Evolutionary conservation across 2,329 filamentous ascomycete species (phyloP).

Genomic region (Alternaria panax): DNA sequence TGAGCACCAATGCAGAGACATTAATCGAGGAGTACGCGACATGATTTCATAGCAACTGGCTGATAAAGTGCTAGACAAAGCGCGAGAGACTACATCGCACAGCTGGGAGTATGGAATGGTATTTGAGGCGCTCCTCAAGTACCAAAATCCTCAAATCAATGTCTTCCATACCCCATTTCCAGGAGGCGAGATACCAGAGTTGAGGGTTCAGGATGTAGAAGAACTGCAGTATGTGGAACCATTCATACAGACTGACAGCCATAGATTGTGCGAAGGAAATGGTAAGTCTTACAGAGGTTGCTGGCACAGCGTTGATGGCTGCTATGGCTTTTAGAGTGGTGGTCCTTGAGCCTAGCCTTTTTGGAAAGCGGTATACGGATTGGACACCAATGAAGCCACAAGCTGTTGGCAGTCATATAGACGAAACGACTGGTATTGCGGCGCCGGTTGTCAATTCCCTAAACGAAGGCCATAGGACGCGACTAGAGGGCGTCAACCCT

Average conservation of each 20-base stretch:
- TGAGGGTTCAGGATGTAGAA: slow-evolving; percentile 32
- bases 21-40: neutral
- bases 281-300: slow-evolving; percentile 50
- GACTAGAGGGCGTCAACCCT: slow-evolving; percentile 42
- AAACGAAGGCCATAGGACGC: slow-evolving; percentile 44
- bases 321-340: slow-evolving; percentile 57
- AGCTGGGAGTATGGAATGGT: slow-evolving; percentile 55
- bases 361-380: slow-evolving; percentile 46
- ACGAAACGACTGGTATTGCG: slow-evolving; percentile 48
- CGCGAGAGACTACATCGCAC: slow-evolving; percentile 44
- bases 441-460: slow-evolving; percentile 55
- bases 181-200: slow-evolving; percentile 31
- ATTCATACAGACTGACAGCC: slow-evolving; percentile 40
- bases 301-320: slow-evolving; percentile 57
- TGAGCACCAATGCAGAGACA: neutral
- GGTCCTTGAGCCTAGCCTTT: slow-evolving; percentile 49
- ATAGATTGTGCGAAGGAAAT: slow-evolving; percentile 46
- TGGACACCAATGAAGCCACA: slow-evolving; percentile 55
- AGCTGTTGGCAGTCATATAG: slow-evolving; percentile 47
- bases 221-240: slow-evolving; percentile 47
- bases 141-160: slow-evolving; percentile 45
- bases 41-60: slow-evolving; percentile 63
- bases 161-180: slow-evolving; percentile 52
- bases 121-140: slow-evolving; percentile 52
- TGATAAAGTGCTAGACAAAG: slow-evolving; percentile 33